Evolutionary conservation across 805 yeast species (phyloP).

Genomic region (Wickerhamomyces sydowiorum): DNA sequence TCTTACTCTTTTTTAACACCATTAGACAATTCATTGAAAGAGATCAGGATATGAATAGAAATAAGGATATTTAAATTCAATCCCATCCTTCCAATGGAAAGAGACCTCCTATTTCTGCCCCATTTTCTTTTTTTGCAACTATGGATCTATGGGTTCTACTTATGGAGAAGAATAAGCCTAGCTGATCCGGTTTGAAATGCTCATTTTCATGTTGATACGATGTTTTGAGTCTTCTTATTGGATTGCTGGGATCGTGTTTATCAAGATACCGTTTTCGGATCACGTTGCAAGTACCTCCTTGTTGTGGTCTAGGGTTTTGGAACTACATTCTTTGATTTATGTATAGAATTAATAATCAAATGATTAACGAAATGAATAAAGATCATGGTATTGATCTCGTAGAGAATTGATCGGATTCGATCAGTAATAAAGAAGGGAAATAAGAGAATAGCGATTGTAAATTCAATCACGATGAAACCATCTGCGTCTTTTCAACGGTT

Average conservation of each 20-base stretch:
- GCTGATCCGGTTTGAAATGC: slow-evolving; percentile 18
- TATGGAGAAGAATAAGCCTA: slow-evolving; percentile 58
- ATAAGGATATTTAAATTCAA: not conserved
- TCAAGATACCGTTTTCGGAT: not conserved
- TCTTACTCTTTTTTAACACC: not conserved
- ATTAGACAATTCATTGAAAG: not conserved
- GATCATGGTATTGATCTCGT: too few species aligned
- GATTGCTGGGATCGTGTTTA: slow-evolving; percentile 43
- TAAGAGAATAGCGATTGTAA: too few species aligned
- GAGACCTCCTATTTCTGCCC: slow-evolving; percentile 59
- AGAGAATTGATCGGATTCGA: too few species aligned
- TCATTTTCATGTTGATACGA: slow-evolving; percentile 40
- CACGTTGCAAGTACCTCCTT: not conserved
- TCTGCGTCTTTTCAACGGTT: too few species aligned
- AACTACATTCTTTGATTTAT: not conserved
- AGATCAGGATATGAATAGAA: not conserved
- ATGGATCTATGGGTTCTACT: slow-evolving; percentile 54
- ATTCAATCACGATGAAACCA: too few species aligned
- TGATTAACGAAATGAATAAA: too few species aligned
- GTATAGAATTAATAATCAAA: too few species aligned
- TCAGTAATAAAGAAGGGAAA: too few species aligned
- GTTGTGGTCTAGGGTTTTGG: not conserved
- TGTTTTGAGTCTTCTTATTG: slow-evolving; percentile 25
- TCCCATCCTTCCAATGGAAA: not conserved
- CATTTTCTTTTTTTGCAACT: slow-evolving; percentile 36